These are phyloP conservation scores for Eragrostis nindensis DNA, from an alignment of 176 grass and related monocot species.

Conservation along the genomic window DNA sequence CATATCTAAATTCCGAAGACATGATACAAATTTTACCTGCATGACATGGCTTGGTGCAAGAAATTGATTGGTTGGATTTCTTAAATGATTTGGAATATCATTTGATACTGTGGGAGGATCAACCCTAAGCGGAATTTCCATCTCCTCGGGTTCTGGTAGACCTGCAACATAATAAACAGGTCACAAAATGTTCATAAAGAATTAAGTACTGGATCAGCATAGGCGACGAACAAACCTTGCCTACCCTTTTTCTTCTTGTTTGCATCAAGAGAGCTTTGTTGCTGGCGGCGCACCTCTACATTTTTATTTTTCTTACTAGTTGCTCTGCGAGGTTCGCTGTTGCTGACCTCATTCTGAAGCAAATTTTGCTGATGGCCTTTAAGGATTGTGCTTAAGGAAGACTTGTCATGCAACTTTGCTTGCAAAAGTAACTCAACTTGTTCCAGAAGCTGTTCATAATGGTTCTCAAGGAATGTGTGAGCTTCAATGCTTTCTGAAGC, in stretches of 20 bases:
- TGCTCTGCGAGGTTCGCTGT: slow-evolving; percentile 50
- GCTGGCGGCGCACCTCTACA: slow-evolving; percentile 38
- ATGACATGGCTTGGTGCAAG: slow-evolving; percentile 69
- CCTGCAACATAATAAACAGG: slow-evolving; percentile 48
- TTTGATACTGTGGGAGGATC: slow-evolving; percentile 44
- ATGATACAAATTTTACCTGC: slow-evolving; percentile 58
- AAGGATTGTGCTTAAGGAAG: slow-evolving; percentile 46
- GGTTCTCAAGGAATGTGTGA: slow-evolving; percentile 69
- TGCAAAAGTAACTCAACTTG: slow-evolving; percentile 84
- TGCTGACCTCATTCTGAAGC: slow-evolving; percentile 50
- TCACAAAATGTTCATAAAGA: slow-evolving; percentile 23
- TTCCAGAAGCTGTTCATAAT: slow-evolving; percentile 77
- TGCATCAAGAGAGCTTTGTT: slow-evolving; percentile 57
- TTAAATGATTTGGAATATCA: slow-evolving; percentile 71
- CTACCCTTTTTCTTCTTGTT: slow-evolving; percentile 68
- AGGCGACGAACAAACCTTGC: slow-evolving; percentile 52
- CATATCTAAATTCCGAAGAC: neutral
- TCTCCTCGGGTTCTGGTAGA: slow-evolving; percentile 56
- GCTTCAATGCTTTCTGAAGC: slow-evolving; percentile 69
- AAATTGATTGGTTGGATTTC: slow-evolving; percentile 65
- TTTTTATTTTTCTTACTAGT: slow-evolving; percentile 74
- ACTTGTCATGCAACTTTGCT: slow-evolving; percentile 73
- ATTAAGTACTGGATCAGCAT: slow-evolving; percentile 24
- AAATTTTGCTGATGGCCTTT: slow-evolving; percentile 72
- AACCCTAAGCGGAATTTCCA: slow-evolving; percentile 52